Percentiles rank a stretch among this genome's conserved stretches.
Conservation (phyloP, 1,284 basidiomycete species). For the Puccinia hordei region DNA sequence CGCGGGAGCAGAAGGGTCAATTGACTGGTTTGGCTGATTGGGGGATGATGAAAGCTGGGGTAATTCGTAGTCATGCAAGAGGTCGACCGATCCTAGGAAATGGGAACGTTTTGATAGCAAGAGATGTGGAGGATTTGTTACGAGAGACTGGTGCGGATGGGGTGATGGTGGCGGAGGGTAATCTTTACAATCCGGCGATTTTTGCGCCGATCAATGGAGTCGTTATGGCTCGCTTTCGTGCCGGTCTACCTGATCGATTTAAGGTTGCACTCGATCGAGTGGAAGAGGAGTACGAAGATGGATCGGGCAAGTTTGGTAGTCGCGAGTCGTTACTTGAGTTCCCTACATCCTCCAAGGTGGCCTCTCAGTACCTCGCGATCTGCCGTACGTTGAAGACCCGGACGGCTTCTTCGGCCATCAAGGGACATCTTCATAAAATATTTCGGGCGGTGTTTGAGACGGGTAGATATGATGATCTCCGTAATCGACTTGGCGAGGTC, state of each 20-base stretch:
- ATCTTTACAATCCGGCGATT: slow-evolving; percentile 87
- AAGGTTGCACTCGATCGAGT: slow-evolving; percentile 51
- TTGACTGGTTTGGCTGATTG: slow-evolving; percentile 74
- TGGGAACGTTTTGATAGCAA: slow-evolving; percentile 86
- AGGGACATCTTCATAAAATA: slow-evolving; percentile 90
- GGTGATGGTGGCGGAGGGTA: slow-evolving; percentile 93
- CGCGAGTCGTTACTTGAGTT: slow-evolving; percentile 63
- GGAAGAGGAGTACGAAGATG: slow-evolving; percentile 19
- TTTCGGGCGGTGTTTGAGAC: slow-evolving; percentile 73
- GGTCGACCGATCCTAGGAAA: slow-evolving; percentile 88
- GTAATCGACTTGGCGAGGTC: slow-evolving; percentile 68
- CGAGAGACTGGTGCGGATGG: slow-evolving; percentile 81
- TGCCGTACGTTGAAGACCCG: slow-evolving; percentile 71
- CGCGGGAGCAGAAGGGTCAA: slow-evolving; percentile 87
- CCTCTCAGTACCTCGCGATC: slow-evolving; percentile 83
- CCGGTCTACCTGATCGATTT: slow-evolving; percentile 54
- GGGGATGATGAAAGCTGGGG: slow-evolving; percentile 50
- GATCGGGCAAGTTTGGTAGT: slow-evolving; percentile 52
- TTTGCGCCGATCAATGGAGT: slow-evolving; percentile 63
- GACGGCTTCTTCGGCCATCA: slow-evolving; percentile 75
- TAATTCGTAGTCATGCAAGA: background rate
- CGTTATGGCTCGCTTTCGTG: slow-evolving; percentile 52
- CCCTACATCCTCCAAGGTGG: slow-evolving; percentile 69
- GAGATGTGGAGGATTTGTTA: slow-evolving; percentile 77
- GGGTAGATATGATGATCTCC: slow-evolving; percentile 68